Conservation (phyloP, 1,284 basidiomycete species). For the Kalmanozyma brasiliensis region DNA sequence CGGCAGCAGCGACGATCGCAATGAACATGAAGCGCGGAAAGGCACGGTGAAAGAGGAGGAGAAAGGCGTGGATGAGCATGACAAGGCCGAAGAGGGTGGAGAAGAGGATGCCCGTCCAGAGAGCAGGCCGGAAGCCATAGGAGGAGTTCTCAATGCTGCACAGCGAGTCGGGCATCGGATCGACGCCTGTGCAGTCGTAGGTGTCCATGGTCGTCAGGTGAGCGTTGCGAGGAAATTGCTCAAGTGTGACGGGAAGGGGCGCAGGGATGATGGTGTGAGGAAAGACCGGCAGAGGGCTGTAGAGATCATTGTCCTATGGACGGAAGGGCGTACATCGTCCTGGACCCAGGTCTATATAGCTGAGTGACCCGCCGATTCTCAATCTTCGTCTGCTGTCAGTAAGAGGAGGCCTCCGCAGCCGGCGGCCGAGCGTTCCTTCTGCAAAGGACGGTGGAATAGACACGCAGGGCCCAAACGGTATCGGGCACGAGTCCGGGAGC, state of each 20-base stretch:
- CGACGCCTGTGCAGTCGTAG: constrained; percentile 10
- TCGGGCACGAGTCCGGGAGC: no score
- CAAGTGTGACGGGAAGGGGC: not conserved
- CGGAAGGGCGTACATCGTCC: not conserved
- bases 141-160: constrained; percentile 33
- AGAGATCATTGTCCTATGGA: no score
- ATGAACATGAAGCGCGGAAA: constrained; percentile 40
- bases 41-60: constrained; percentile 25
- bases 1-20: constrained; percentile 27
- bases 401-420: no score
- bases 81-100: constrained; percentile 30
- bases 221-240: not conserved
- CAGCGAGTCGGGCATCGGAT: constrained; percentile 15
- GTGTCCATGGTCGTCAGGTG: not conserved
- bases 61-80: constrained; percentile 19
- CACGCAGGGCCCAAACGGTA: no score
- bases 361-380: no score
- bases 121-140: constrained; percentile 40
- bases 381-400: no score
- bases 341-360: no score
- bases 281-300: no score
- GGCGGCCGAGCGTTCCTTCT: no score
- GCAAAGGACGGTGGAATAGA: no score
- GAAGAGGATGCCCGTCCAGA: constrained; percentile 43
- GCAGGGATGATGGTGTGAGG: not conserved